Conservation (phyloP, 2,329 filamentous ascomycete genomes). For the Neocucurbitaria cava region DNA sequence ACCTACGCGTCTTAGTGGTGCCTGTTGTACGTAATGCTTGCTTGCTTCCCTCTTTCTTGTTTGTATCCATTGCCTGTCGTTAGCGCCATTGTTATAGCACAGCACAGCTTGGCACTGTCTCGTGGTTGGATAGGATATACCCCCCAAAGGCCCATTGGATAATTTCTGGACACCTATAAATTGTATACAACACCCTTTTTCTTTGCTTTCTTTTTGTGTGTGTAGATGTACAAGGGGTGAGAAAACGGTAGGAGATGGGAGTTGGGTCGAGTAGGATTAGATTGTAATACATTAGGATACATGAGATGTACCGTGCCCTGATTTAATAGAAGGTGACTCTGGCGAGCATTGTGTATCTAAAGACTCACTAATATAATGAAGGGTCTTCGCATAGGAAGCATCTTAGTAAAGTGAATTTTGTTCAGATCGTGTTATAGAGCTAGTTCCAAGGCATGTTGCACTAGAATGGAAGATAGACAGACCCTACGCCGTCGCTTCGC, state of each 20-base stretch:
- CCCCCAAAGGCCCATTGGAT: conserved; percentile 1
- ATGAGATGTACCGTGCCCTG: neutral
- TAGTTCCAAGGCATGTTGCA: too few relatives aligned
- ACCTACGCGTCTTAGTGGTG: neutral
- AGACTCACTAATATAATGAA: too few relatives aligned
- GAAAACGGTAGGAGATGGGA: neutral
- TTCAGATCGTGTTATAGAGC: too few relatives aligned
- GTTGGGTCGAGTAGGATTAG: neutral
- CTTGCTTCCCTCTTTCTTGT: neutral
- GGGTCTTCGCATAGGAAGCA: too few relatives aligned
- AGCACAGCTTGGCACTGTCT: neutral
- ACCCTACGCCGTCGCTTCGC: too few relatives aligned
- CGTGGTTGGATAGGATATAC: neutral
- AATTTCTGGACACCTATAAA: neutral
- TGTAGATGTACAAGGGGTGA: too few relatives aligned
- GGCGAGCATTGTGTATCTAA: too few relatives aligned
- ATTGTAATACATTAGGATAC: neutral
- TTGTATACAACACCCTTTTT: neutral
- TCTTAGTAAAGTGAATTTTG: too few relatives aligned
- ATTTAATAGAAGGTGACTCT: too few relatives aligned
- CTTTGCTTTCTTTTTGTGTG: neutral
- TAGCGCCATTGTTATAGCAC: conserved; percentile 2
- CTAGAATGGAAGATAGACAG: too few relatives aligned
- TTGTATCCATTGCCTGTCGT: neutral
- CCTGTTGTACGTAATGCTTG: conserved; percentile 1